phyloP scores from a whole-genome alignment of 2,329 filamentous ascomycete genomes.

The Colletotrichum limetticola region DNA sequence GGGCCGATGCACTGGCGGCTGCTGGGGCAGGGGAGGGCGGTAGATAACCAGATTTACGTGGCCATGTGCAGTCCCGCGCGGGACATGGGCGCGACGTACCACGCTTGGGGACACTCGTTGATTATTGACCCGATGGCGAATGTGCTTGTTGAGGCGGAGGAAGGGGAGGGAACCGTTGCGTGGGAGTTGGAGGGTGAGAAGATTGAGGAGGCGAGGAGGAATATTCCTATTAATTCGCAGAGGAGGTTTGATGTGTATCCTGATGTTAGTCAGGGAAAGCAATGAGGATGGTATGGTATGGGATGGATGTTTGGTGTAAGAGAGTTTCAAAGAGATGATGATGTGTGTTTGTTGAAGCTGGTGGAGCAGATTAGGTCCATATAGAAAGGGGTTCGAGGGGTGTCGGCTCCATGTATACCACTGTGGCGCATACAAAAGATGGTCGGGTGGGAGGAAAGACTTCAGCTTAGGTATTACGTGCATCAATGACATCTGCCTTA shows the following conservation, averaged over 20 bases:
- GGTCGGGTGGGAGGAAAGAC: not conserved
- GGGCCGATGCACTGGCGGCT: slow-evolving; percentile 93
- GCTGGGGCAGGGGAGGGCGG: slow-evolving; percentile 81
- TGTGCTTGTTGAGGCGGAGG: slow-evolving; percentile 82
- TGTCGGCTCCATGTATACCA: not conserved
- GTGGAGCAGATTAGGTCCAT: not conserved
- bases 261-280: slow-evolving; percentile 77
- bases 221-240: slow-evolving; percentile 87
- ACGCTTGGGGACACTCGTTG: slow-evolving; percentile 93
- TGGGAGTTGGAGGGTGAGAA: slow-evolving; percentile 75
- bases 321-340: not conserved
- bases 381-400: not conserved
- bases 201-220: slow-evolving; percentile 80
- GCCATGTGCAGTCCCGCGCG: slow-evolving; percentile 91
- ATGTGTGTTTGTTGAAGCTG: not conserved
- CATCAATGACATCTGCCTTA: not conserved
- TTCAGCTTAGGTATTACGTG: not conserved
- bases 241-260: slow-evolving; percentile 95
- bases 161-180: slow-evolving; percentile 80
- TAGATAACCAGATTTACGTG: slow-evolving; percentile 96
- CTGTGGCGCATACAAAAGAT: not conserved
- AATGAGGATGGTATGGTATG: slow-evolving; percentile 35
- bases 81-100: slow-evolving; percentile 80
- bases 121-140: slow-evolving; percentile 88
- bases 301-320: not conserved